Conservation (phyloP, 495 filamentous ascomycete species). For the Annulohypoxylon nitens region DNA sequence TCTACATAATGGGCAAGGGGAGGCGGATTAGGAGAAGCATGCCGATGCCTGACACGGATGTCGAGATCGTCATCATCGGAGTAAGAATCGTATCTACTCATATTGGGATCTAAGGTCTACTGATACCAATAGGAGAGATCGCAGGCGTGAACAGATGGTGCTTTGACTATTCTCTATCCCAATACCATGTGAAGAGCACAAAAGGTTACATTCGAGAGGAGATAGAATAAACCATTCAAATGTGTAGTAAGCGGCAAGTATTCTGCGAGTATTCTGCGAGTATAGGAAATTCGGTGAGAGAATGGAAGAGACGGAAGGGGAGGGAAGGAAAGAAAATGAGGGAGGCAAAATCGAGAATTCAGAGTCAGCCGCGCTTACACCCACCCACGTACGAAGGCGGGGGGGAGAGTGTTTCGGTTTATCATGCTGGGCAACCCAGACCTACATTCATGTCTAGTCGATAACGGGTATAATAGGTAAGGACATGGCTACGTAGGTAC, state of each 20-base stretch:
- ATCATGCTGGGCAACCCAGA: slow-evolving; percentile 23
- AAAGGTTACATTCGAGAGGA: background rate
- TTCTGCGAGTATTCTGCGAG: background rate
- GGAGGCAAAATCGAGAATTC: background rate
- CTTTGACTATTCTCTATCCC: background rate
- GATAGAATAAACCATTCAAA: background rate
- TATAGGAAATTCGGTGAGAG: background rate
- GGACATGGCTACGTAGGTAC: slow-evolving; percentile 5
- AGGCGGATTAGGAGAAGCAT: slow-evolving; percentile 51
- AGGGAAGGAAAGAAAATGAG: slow-evolving; percentile 10
- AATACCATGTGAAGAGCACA: background rate
- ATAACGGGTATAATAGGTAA: slow-evolving; percentile 18
- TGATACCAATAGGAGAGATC: background rate
- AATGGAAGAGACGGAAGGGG: background rate
- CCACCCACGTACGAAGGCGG: slow-evolving; percentile 22
- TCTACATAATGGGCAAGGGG: slow-evolving; percentile 57
- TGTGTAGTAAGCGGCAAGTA: slow-evolving; percentile 3
- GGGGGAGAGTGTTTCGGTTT: slow-evolving; percentile 23
- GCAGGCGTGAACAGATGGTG: background rate
- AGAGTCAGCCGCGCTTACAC: slow-evolving; percentile 19
- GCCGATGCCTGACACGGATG: slow-evolving; percentile 58
- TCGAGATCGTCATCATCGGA: slow-evolving; percentile 61
- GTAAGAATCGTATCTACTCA: slow-evolving; percentile 66
- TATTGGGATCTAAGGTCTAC: slow-evolving; percentile 25
- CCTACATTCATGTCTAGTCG: slow-evolving; percentile 19